These are phyloP conservation scores for Elymus sibiricus DNA, from an alignment of 176 grass and related monocot genomes.

Conservation along the genomic window DNA sequence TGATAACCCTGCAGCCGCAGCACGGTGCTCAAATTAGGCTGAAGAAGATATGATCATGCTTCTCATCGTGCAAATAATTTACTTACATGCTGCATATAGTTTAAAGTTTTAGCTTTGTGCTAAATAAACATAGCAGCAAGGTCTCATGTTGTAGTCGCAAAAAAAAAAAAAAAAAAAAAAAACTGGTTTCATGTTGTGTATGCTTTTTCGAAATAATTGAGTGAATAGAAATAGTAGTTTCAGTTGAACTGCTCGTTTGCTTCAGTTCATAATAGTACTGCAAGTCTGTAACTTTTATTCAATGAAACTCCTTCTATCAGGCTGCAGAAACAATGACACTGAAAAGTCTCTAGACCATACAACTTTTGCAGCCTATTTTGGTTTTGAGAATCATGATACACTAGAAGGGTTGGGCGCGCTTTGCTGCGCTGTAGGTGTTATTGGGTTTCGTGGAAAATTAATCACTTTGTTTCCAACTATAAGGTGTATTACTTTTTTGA, in stretches of 20 bases:
- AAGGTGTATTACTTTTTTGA: too few species aligned
- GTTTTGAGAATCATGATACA: too few species aligned
- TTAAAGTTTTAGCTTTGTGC: neutral
- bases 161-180: too few species aligned
- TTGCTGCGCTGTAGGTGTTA: too few species aligned
- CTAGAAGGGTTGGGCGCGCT: too few species aligned
- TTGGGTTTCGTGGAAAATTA: too few species aligned
- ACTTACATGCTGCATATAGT: neutral
- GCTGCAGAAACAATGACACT: too few species aligned
- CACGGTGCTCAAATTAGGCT: slow-evolving; percentile 43
- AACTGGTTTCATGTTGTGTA: neutral
- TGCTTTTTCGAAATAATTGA: neutral
- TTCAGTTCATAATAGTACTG: neutral
- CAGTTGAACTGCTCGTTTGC: neutral
- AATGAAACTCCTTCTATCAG: too few species aligned
- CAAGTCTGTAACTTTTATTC: neutral
- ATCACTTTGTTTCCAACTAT: too few species aligned
- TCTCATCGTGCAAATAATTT: neutral
- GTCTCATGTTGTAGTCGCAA: too few species aligned
- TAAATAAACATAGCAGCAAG: neutral
- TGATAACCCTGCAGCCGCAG: slow-evolving; percentile 17
- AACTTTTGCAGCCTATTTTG: too few species aligned
- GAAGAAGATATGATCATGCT: slow-evolving; percentile 34
- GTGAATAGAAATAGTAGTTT: neutral
- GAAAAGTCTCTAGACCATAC: too few species aligned